Evolutionary conservation across 192 early-diverging fungal genomes (phyloP), one percentile per base, ranked within the genome.

Genomic region (Linnemannia exigua): DNA sequence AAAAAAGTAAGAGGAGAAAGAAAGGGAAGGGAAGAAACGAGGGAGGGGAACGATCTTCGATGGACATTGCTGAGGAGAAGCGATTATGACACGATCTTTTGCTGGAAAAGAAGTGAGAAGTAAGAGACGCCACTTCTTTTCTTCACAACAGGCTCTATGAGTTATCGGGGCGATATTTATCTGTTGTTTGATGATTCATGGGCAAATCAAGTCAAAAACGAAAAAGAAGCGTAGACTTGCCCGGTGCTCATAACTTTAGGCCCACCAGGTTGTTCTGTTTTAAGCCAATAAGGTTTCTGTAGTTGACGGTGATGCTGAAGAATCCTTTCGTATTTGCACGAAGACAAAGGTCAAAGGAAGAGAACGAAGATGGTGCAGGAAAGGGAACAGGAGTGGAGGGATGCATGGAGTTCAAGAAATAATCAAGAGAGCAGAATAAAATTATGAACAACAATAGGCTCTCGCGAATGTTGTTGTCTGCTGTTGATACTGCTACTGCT

Each of bases 361-460:
- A 38, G 68, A 33, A 37, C 9, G 54, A 25, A 6, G 14, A 63
- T n/a, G 14, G 25, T 28, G 28, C 9, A 25, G 0, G 52, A 22
- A 20, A 54, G 20, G 31, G 58, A 63, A 25, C 25, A 11, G 12
- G 28, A 14, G 28, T 28, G 58, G 25, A 2, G 3, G 15, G 20
- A 15, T 14, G 16, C 20, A 25, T 20, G 67, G 11, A 28, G 38
- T 22, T 3, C 4, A 54, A 31, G 11, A 31, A 15, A 63, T 3
- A 63, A 63, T 25, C 58, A 63, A 63, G 58, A 63, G 58, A 63
- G 58, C 58, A n/a, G 28, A 63, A 63, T 63, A 63, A 31, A 37
- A 36, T 20, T 35, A 72, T 46, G 20, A 69, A 70, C 38, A 37
- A 41, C 1, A 15, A n/a, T 31, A 36, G 47, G 38, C 71, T 48